Percentiles rank a stretch among this genome's conserved stretches.
phyloP scores from a whole-genome alignment of 495 filamentous ascomycete species.

The Talaromyces ruber region DNA sequence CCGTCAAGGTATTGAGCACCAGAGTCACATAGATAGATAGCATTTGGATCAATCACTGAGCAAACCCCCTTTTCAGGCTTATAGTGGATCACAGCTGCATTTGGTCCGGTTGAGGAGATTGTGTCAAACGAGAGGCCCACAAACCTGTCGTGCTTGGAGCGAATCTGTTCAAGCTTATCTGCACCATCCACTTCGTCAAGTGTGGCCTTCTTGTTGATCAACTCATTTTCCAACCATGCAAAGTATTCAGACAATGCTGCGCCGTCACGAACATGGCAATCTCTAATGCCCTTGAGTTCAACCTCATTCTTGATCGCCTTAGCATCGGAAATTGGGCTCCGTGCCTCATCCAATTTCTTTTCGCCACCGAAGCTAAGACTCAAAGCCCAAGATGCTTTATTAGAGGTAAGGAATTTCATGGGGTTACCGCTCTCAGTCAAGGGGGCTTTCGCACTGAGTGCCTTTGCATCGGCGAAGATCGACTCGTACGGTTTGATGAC shows the following conservation, averaged over 20 bases:
- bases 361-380: slow-evolving; percentile 84
- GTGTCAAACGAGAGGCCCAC: slow-evolving; percentile 92
- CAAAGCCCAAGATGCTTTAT: slow-evolving; percentile 87
- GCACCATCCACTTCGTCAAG: slow-evolving; percentile 87
- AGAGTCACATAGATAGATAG: slow-evolving; percentile 93
- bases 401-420: slow-evolving; percentile 78
- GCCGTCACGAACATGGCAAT: slow-evolving; percentile 90
- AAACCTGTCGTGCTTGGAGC: slow-evolving; percentile 74
- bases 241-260: slow-evolving; percentile 90
- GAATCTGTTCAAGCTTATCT: slow-evolving; percentile 78
- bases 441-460: slow-evolving; percentile 32
- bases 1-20: slow-evolving; percentile 93
- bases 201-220: slow-evolving; percentile 60
- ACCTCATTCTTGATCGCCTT: slow-evolving; percentile 96
- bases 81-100: slow-evolving; percentile 97
- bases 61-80: slow-evolving; percentile 81
- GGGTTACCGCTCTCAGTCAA: slow-evolving; percentile 15
- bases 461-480: slow-evolving; percentile 70
- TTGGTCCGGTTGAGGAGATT: slow-evolving; percentile 90
- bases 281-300: slow-evolving; percentile 87
- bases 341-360: slow-evolving; percentile 72
- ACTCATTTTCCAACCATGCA: slow-evolving; percentile 89
- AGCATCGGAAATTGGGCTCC: slow-evolving; percentile 84
- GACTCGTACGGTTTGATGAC: slow-evolving; percentile 73
- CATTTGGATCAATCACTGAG: slow-evolving; percentile 73